A percentile compares a stretch with the other conserved stretches of the same genome.
Evolutionary conservation across 805 yeast species (phyloP).

Genomic region (Blastobotrys terrestris): DNA sequence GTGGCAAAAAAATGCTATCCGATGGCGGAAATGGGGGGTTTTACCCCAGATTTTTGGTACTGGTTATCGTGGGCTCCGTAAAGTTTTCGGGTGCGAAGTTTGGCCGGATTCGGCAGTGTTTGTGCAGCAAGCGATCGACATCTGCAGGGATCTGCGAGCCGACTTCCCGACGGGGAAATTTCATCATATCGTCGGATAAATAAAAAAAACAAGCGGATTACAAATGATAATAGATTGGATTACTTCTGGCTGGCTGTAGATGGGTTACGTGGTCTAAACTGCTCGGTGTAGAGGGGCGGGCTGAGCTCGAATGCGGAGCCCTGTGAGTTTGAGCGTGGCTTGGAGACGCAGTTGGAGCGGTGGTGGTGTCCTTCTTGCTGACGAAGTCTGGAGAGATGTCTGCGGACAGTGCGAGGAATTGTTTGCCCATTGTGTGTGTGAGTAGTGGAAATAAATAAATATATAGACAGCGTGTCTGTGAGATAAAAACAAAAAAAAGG

Average conservation of each 20-base stretch:
- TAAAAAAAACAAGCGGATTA: background rate
- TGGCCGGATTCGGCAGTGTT: background rate
- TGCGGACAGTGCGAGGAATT: constrained; percentile 8
- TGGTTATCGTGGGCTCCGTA: background rate
- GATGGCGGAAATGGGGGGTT: too few relatives aligned
- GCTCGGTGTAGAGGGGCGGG: constrained; percentile 13
- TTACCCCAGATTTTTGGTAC: background rate
- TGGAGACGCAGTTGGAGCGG: constrained; percentile 2
- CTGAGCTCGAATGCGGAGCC: constrained; percentile 9
- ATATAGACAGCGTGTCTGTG: background rate
- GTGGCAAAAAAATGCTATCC: background rate
- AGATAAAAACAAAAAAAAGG: background rate
- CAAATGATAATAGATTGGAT: too few relatives aligned
- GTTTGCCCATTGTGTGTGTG: background rate
- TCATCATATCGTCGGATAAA: background rate
- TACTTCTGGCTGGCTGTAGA: constrained; percentile 4
- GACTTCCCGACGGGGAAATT: background rate
- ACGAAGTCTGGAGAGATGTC: constrained; percentile 9
- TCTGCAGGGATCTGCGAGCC: background rate
- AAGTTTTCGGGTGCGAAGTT: background rate
- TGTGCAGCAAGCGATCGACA: too few relatives aligned
- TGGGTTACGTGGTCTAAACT: constrained; percentile 16
- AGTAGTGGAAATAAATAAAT: background rate
- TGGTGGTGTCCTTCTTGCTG: background rate
- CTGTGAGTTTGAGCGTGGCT: constrained; percentile 11